phyloP scores from a whole-genome alignment of 192 early-diverging fungal species.

The Coemansia aciculifera region DNA sequence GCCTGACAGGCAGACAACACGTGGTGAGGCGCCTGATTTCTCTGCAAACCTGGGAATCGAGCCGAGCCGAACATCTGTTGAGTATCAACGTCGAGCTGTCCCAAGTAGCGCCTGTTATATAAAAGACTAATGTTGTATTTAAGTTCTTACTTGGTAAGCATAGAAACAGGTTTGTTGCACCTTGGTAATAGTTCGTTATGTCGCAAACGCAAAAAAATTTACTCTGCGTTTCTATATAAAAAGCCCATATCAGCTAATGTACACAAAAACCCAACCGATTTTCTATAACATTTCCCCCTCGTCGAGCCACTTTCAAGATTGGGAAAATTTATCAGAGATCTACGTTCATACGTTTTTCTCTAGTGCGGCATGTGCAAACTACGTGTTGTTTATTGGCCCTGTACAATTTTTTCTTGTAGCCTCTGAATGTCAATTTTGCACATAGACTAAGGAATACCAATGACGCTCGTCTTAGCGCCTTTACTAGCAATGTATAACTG shows the following conservation, averaged over 20 bases:
- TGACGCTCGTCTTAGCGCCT: slow-evolving; percentile 51
- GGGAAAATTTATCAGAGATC: background rate
- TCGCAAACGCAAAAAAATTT: too few relatives aligned
- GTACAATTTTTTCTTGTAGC: slow-evolving; percentile 35
- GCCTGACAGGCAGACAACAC: background rate
- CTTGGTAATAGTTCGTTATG: too few relatives aligned
- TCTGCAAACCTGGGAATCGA: background rate
- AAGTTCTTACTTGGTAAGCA: too few relatives aligned
- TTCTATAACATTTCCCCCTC: slow-evolving; percentile 7
- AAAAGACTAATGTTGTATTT: too few relatives aligned
- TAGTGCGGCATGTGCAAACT: slow-evolving; percentile 51
- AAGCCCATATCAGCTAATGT: background rate
- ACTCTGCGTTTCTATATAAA: too few relatives aligned
- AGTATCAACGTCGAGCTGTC: too few relatives aligned
- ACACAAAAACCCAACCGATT: background rate
- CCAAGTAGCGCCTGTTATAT: too few relatives aligned
- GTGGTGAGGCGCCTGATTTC: background rate
- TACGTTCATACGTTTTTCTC: background rate
- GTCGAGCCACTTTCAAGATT: background rate
- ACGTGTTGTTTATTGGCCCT: slow-evolving; percentile 48
- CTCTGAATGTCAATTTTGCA: slow-evolving; percentile 45
- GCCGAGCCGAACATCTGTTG: too few relatives aligned
- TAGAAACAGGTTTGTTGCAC: too few relatives aligned
- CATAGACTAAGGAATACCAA: slow-evolving; percentile 39
- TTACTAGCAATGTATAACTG: slow-evolving; percentile 3